Conservation (phyloP, 805 yeast genomes). For the Brettanomyces bruxellensis region DNA sequence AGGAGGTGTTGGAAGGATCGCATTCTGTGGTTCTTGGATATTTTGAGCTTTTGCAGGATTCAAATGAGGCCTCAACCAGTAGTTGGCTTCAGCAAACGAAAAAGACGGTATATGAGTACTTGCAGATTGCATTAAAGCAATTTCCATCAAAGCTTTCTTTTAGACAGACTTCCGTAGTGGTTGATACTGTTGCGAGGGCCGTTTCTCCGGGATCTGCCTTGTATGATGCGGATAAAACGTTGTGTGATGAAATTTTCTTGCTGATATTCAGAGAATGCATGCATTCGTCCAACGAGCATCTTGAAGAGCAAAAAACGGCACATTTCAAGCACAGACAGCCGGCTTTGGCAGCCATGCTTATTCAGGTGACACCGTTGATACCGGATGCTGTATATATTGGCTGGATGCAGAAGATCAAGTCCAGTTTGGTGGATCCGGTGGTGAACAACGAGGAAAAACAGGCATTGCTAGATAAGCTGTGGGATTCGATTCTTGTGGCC, state of each 20-base stretch:
- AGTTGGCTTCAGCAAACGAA: background rate
- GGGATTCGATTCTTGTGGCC: constrained; percentile 40
- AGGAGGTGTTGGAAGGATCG: constrained; percentile 44
- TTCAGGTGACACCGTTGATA: constrained; percentile 45
- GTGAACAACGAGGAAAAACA: constrained; percentile 24
- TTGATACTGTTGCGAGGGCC: constrained; percentile 43
- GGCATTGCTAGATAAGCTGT: constrained; percentile 32
- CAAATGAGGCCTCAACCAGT: constrained; percentile 5
- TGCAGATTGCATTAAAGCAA: constrained; percentile 38
- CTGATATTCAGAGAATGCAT: constrained; percentile 33
- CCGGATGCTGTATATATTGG: constrained; percentile 31
- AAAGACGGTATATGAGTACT: constrained; percentile 26
- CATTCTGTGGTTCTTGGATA: constrained; percentile 48
- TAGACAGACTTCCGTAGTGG: constrained; percentile 47
- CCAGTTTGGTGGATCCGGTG: constrained; percentile 21
- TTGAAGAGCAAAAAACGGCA: background rate
- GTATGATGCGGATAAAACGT: constrained; percentile 20
- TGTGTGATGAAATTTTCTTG: constrained; percentile 28
- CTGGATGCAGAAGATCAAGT: constrained; percentile 41
- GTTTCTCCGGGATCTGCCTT: constrained; percentile 29
- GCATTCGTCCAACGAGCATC: constrained; percentile 8
- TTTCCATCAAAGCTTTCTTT: constrained; percentile 50
- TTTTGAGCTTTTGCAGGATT: constrained; percentile 16
- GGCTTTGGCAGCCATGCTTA: constrained; percentile 36
- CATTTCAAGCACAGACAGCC: constrained; percentile 23